Evolutionary conservation across 495 filamentous ascomycete species (phyloP), one percentile per base, ranked within the genome.

Genomic region (Daldinia bambusicola): DNA sequence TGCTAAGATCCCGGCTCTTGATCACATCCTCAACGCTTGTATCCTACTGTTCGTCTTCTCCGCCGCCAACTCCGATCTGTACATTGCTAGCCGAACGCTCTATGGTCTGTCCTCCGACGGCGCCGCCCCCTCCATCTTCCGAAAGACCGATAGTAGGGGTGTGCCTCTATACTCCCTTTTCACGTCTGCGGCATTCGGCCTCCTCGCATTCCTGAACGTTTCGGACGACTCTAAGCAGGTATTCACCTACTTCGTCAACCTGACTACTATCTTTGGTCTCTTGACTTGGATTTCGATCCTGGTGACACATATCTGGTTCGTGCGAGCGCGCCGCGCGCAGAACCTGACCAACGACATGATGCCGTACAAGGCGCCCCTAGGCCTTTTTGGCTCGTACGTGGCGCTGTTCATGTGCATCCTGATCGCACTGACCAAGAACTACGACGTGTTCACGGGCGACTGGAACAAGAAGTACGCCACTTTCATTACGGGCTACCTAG

Each of bases 251-350:
- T 95, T 97, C 66, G 90, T 95, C 67, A 93, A 94, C 75, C 83
- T 97, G 34, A 89, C 90, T 36, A 92, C 90, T 37, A 91, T 94
- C 71, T 92, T 93, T 75, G 92, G 92, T 50, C 83, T 93, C 7
- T 75, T 97, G 26, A 93, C 91, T 66, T 94, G 93, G 92, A 89
- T 95, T 63, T 94, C 92, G 0, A 90, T 96, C 61, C 85, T 96
- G 0, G 85, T 95, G 56, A 90, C 90, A 0, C 93, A 97, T 79
- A 91, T 97, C 73, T 90, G 78, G 79, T 97, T 96, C 74, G 85
- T 93, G 30, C 83, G 85, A 0, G 93, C 90, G 0, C 90, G 93
- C 62, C 84, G 84, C 52, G 93, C 88, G 1, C 93, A 96, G 78
- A 83, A 84, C 50, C 80, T 96, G n/a, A 84, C 86, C 0, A 79